Evolutionary conservation across 1,284 basidiomycete genomes (phyloP), one percentile per base, ranked within the genome.

Genomic region (Cryptococcus sp.): DNA sequence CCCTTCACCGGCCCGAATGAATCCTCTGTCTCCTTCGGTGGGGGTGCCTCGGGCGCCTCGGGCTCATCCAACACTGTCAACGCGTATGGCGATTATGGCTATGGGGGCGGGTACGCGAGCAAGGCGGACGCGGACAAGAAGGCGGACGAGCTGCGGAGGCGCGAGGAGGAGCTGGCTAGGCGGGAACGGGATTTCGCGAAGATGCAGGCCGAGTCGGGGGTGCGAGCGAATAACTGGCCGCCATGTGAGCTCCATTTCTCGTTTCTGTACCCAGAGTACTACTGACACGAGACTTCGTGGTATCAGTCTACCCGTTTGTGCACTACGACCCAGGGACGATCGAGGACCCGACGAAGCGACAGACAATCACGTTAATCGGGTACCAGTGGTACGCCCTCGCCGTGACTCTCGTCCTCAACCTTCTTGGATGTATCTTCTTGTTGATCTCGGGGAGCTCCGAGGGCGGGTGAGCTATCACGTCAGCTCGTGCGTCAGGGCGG

Each of bases 301-400:
- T 18, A 43, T 0, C 76, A 92, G 90, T 94, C 82, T 93, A 87
- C 72, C 95, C 94, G 20, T 79, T 98, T 67, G 87, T 98, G 72
- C 96, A 87, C 79, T 95, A 98, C 77, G 88, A 90, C 57, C 94
- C 98, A 67, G 75, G 81, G 58, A 87, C 88, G 59, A 91, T 98
- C 73, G 51, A 55, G 6, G 59, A 61, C 24, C 94, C 98, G 52
- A 88, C 92, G 5, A 84, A 89, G 62, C 84, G 86, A 21, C 86
- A 85, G 62, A 82, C 85, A 4, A 83, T 93, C 65, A 87, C 96
- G 64, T 86, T 91, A 47, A 77, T 98, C 57, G 95, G 90, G 75
- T 85, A 87, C 68, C 82, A 92, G 67, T 94, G 91, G 91, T 85
- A 92, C 42, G 84, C 89, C 57, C 85, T 94, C 24, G 67, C 86